Base-by-base conservation (phyloP, 2,329 filamentous ascomycete species). In the Claviceps paspali region DNA sequence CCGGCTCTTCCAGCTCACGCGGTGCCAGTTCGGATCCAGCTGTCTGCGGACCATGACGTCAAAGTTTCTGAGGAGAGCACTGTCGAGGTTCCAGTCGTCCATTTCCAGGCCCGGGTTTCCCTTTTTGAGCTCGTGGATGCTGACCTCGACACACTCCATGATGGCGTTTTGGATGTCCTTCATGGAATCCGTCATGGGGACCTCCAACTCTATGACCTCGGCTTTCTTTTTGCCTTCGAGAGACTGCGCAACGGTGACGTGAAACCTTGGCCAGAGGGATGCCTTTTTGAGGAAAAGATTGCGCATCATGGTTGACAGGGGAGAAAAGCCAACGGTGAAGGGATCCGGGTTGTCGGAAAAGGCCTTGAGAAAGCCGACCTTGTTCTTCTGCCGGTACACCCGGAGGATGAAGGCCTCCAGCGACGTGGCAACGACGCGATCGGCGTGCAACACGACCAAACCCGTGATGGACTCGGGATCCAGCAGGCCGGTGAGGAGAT, bases 31-130 rank as follows among this genome's bases (percentile, higher is more conserved):
- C 4, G 88, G 87, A 52, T 96, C 87, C 14, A 98, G 65, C 56
- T 98, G 91, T 40, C 87, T 73, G 43, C 88, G 73, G 35, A 98
- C 77, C 38, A 87, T 80, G 42, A 82, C 67, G 54, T 96, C 91
- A 55, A 98, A 98, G 50, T 86, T 93, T 52, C 81, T 83, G 46
- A 95, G 81, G 42, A 96, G 62, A 26, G 88, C 88, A 52, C 83
- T 95, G 56, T 96, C 88, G 14, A 94, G 67, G 35, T 85, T 95
- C 88, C 88, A 96, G 51, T 95, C 87, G 41, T 92, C 87, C 76
- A 96, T 87, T 48, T 96, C 88, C 6, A 98, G 65, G 2, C 86
- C 87, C 1, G 77, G 72, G 51, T 95, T 96, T 14, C 76, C 74
- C 60, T 93, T 96, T 55, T 88, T 92, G 30, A 98, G 69, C 59